Evolutionary conservation across 441 rosid genomes (phyloP), one percentile per base, ranked within the genome.

Genomic region (Lepidium campestre): DNA sequence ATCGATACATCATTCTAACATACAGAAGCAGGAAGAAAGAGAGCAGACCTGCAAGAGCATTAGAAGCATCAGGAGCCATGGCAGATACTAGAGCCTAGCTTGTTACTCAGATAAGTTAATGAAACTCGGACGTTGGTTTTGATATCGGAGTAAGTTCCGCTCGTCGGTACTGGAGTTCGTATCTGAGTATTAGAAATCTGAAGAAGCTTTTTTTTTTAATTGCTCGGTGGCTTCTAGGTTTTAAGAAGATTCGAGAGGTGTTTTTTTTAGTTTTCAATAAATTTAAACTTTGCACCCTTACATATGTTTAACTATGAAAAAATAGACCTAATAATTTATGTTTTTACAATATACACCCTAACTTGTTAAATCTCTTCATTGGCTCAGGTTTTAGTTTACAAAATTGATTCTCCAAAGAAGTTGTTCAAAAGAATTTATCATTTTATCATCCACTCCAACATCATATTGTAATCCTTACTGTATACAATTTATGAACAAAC

Each of bases 21-120:
- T 35, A 49, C 2, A 36, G 31, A 65, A 14, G 50, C 20, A 61
- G 46, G 71, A 57, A 61, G 50, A 69, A 57, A 58, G 49, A 63
- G 57, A 62, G 49, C 31, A 55, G 57, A 84, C 92, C 89, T 72
- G 84, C 86, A 53, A 84, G 88, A 50, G 93, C 89, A 60, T 75
- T 68, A 72, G 96, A 75, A 61, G 89, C 92, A 56, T 87, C 90
- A 31, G 82, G 70, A 25, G 88, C 85, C 96, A 90, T 90, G 68
- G 62, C 15, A 23, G 68, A 48, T 55, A 41, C 63, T 18, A 31
- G 60, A 17, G 5, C 17, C 22, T 49, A 15, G 19, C 18, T 72
- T 13, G 7, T 4, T 8, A 15, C 15, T 64, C 32, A 0, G 61
- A 47, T 10, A 19, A 58, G 27, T 36, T 65, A 42, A 25, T 1